Conservation (phyloP, 164 flowering plant species). For the Vitis rotundifolia region DNA sequence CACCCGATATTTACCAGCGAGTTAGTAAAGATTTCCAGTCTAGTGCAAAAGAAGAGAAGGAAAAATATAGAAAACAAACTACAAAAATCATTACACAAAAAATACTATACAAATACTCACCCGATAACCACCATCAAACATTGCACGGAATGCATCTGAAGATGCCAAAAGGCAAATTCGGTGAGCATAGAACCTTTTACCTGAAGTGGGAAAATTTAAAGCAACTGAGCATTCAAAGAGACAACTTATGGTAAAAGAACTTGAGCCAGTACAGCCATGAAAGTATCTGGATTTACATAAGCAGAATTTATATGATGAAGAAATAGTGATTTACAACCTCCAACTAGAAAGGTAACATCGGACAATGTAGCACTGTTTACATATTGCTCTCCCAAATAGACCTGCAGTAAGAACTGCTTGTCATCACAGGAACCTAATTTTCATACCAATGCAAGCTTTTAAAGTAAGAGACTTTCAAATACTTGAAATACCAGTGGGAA, state of each 20-base stretch:
- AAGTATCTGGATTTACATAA: neutral
- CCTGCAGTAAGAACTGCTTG: slow-evolving; percentile 54
- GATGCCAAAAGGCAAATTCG: slow-evolving; percentile 95
- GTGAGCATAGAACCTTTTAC: slow-evolving; percentile 89
- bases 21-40: too few relatives aligned
- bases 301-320: neutral
- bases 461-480: too few relatives aligned
- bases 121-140: slow-evolving; percentile 99
- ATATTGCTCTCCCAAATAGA: slow-evolving; percentile 89
- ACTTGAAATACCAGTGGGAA: neutral
- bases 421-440: neutral
- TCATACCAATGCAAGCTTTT: slow-evolving; percentile 1
- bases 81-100: neutral
- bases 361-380: slow-evolving; percentile 85
- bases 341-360: slow-evolving; percentile 92
- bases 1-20: too few relatives aligned
- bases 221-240: slow-evolving; percentile 1
- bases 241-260: neutral
- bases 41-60: too few relatives aligned
- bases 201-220: slow-evolving; percentile 29
- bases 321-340: slow-evolving; percentile 52
- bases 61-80: too few relatives aligned
- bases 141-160: slow-evolving; percentile 97
- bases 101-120: slow-evolving; percentile 37
- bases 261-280: neutral